Conservation (phyloP, 2,329 filamentous ascomycete genomes). For the Bipolaris oryzae region DNA sequence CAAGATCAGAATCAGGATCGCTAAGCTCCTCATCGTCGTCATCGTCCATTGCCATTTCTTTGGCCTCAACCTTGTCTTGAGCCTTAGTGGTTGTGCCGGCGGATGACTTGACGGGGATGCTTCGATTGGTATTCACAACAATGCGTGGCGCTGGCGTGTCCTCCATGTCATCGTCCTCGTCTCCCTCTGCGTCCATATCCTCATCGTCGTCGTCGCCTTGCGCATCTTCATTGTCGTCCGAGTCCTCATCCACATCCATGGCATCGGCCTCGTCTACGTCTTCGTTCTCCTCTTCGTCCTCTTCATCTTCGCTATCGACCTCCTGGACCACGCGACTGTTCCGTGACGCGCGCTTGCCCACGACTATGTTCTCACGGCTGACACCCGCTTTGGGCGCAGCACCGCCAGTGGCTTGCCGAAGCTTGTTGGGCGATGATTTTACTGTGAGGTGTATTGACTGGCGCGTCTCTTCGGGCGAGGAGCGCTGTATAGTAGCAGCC, state of each 20-base stretch:
- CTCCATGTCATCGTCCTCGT: constrained; percentile 48
- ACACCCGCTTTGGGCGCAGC: constrained; percentile 36
- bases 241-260: constrained; percentile 47
- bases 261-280: constrained; percentile 50
- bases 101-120: constrained; percentile 44
- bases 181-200: constrained; percentile 47
- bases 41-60: constrained; percentile 58
- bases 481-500: constrained; percentile 47
- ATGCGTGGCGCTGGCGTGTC: constrained; percentile 39
- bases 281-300: constrained; percentile 45
- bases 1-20: constrained; percentile 48
- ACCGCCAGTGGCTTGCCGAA: constrained; percentile 54
- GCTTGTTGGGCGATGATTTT: constrained; percentile 57
- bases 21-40: constrained; percentile 54
- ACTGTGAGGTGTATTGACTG: constrained; percentile 57
- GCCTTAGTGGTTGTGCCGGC: constrained; percentile 42
- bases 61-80: constrained; percentile 54
- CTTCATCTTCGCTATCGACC: constrained; percentile 51
- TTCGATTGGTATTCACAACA: constrained; percentile 30
- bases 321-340: constrained; percentile 49
- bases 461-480: constrained; percentile 51
- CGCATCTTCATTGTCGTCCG: constrained; percentile 48
- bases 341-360: constrained; percentile 47
- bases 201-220: constrained; percentile 50
- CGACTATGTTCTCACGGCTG: constrained; percentile 46